phyloP scores from a whole-genome alignment of 1,284 basidiomycete genomes.

The Rhodotorula sp. region DNA sequence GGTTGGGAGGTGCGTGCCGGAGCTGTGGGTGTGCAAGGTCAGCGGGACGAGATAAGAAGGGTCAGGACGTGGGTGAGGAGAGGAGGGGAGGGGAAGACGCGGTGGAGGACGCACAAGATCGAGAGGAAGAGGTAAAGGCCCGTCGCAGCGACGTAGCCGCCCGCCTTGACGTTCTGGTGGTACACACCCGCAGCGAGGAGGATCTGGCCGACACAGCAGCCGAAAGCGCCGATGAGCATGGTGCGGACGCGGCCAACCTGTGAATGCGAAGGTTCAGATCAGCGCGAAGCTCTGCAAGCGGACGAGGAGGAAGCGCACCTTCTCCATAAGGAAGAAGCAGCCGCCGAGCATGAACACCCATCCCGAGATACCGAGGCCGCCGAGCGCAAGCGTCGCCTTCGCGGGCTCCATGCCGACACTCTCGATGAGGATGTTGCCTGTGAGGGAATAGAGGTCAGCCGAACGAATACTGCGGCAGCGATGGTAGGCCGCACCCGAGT shows the following conservation, averaged over 20 bases:
- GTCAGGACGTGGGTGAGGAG: background rate
- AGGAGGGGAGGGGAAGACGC: conserved; percentile 17
- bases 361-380: conserved; percentile 30
- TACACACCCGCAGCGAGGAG: conserved; percentile 38
- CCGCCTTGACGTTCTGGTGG: conserved; percentile 22
- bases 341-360: conserved; percentile 12
- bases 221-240: conserved; percentile 22
- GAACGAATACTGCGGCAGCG: too few species aligned
- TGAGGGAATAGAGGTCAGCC: too few species aligned
- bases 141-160: conserved; percentile 26
- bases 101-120: conserved; percentile 33
- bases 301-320: too few species aligned
- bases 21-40: background rate
- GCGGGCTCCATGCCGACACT: conserved; percentile 28
- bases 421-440: conserved; percentile 41
- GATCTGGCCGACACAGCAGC: conserved; percentile 38
- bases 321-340: conserved; percentile 27
- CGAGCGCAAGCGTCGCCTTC: conserved; percentile 36
- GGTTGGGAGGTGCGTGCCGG: conserved; percentile 3
- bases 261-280: background rate
- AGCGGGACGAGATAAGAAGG: background rate
- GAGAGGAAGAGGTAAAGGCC: conserved; percentile 24
- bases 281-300: too few species aligned
- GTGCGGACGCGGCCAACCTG: conserved; percentile 26
- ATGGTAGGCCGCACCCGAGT: too few species aligned